A percentile compares a stretch with the other conserved stretches of the same genome.
Conservation (phyloP, 495 filamentous ascomycete genomes). For the Penicillium goetzii region DNA sequence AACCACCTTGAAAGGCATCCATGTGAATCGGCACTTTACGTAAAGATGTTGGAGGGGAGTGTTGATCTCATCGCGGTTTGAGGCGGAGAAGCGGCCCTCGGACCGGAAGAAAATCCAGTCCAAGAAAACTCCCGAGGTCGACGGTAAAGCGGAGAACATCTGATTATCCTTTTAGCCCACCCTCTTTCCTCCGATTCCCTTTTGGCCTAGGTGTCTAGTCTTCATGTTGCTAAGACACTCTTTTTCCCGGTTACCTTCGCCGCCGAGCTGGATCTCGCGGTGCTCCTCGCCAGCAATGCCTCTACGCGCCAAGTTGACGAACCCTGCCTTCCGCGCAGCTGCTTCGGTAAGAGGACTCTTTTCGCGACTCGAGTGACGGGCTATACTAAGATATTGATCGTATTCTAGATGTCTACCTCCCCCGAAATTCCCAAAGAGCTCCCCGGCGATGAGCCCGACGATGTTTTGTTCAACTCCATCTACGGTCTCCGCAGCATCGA, state of each 20-base stretch:
- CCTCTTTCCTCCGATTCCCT: constrained; percentile 22
- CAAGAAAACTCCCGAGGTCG: constrained; percentile 40
- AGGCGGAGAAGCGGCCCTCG: constrained; percentile 31
- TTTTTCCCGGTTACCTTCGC: constrained; percentile 47
- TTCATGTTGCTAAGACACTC: constrained; percentile 60
- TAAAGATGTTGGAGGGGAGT: constrained; percentile 9
- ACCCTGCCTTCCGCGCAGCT: constrained; percentile 59
- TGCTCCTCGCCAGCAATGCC: constrained; percentile 67
- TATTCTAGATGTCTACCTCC: constrained; percentile 60
- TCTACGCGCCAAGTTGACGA: constrained; percentile 79
- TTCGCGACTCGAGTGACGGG: background rate
- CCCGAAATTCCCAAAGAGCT: constrained; percentile 55
- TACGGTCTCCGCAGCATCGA: constrained; percentile 92
- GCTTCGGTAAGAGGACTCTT: constrained; percentile 40
- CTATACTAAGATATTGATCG: constrained; percentile 12
- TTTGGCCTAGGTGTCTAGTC: constrained; percentile 25
- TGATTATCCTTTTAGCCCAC: constrained; percentile 27
- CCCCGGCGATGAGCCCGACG: constrained; percentile 74
- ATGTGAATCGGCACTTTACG: constrained; percentile 9
- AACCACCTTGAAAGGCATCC: background rate
- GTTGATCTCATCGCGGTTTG: constrained; percentile 15
- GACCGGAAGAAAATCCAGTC: constrained; percentile 37
- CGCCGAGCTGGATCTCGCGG: constrained; percentile 61
- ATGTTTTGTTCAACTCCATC: constrained; percentile 86
- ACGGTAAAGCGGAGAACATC: constrained; percentile 39